phyloP scores from a whole-genome alignment of 1,284 basidiomycete species.

The Trametes polyzona region DNA sequence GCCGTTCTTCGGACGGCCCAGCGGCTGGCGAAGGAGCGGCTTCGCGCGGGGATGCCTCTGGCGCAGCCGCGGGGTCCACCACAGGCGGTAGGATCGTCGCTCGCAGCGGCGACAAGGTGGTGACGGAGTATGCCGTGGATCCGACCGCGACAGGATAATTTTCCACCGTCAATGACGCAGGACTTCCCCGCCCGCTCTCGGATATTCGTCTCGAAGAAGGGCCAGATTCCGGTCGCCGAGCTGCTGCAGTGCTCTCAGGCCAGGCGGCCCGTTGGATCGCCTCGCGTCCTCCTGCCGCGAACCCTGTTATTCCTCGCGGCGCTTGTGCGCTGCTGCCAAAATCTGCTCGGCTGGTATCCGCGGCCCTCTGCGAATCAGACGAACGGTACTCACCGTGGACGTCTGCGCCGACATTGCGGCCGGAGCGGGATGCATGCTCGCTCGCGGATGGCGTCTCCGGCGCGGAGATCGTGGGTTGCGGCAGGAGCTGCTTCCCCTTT shows the following conservation, averaged over 20 bases:
- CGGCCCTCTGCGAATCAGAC: background rate
- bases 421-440: background rate
- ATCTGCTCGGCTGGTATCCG: conserved; percentile 11
- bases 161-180: conserved; percentile 8
- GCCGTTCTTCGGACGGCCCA: background rate
- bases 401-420: background rate
- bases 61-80: background rate
- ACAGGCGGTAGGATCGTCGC: conserved; percentile 15
- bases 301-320: conserved; percentile 6
- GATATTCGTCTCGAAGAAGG: conserved; percentile 10
- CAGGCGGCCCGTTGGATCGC: conserved; percentile 11
- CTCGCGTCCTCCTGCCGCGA: conserved; percentile 6
- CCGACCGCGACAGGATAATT: conserved; percentile 22
- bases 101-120: conserved; percentile 19
- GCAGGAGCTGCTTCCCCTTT: background rate
- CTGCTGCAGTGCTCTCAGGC: background rate
- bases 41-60: background rate
- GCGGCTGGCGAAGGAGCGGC: background rate
- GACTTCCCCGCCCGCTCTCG: conserved; percentile 16
- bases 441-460: background rate
- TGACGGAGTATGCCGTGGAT: conserved; percentile 25
- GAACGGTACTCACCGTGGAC: conserved; percentile 14
- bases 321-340: conserved; percentile 13
- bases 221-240: conserved; percentile 1
- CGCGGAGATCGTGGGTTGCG: background rate